Percentiles rank a stretch among this genome's conserved stretches.
These are phyloP conservation scores for Galerina sulciceps DNA, from an alignment of 768 basidiomycete genomes.

Conservation along the genomic window DNA sequence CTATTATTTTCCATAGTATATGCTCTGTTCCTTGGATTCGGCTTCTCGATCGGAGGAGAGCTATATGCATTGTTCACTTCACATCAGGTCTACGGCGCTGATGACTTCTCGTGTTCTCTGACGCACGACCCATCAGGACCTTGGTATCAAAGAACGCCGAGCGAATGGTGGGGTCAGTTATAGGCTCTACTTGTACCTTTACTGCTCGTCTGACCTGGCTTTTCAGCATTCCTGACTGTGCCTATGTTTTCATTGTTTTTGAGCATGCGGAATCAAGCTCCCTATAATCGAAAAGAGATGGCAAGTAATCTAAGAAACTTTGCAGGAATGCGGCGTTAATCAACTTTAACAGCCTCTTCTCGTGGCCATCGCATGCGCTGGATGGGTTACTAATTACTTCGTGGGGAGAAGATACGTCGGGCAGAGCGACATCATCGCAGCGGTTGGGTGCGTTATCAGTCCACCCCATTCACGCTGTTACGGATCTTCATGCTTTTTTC, in stretches of 20 bases:
- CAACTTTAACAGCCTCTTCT: conserved; percentile 40
- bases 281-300: conserved; percentile 59
- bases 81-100: conserved; percentile 46
- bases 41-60: conserved; percentile 79
- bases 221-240: conserved; percentile 67
- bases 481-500: conserved; percentile 8
- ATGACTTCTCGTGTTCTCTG: conserved; percentile 62
- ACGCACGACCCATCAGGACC: conserved; percentile 61
- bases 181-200: neutral
- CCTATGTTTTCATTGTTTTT: conserved; percentile 71
- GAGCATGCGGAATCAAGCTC: conserved; percentile 68
- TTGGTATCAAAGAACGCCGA: conserved; percentile 79
- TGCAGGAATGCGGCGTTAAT: neutral
- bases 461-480: neutral
- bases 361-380: conserved; percentile 64
- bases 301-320: conserved; percentile 26
- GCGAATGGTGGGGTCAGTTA: conserved; percentile 69
- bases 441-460: conserved; percentile 56
- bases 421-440: conserved; percentile 79
- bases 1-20: conserved; percentile 82
- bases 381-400: conserved; percentile 84
- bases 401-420: conserved; percentile 60
- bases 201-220: neutral
- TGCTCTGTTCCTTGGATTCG: conserved; percentile 79
- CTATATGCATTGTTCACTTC: conserved; percentile 64